A percentile compares a stretch with the other conserved stretches of the same genome.
phyloP scores from a whole-genome alignment of 495 filamentous ascomycete species.

The Cercophora sp. region DNA sequence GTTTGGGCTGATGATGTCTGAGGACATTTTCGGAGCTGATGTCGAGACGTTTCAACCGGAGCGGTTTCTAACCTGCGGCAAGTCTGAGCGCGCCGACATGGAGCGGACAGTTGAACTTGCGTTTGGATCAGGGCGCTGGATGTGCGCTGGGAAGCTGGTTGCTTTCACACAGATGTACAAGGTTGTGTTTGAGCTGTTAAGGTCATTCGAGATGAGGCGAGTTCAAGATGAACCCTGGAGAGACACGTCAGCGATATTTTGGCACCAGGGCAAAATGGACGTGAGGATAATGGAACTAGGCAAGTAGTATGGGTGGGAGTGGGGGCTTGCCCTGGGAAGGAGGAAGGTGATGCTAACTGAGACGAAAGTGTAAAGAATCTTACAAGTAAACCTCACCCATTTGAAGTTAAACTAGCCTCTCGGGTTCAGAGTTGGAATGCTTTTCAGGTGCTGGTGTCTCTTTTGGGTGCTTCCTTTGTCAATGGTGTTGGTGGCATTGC shows the following conservation, averaged over 20 bases:
- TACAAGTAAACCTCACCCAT: too few relatives aligned
- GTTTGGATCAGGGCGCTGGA: constrained; percentile 33
- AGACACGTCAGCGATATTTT: constrained; percentile 1
- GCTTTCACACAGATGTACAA: constrained; percentile 46
- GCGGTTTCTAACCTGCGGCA: constrained; percentile 42
- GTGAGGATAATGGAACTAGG: constrained; percentile 7
- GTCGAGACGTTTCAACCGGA: constrained; percentile 45
- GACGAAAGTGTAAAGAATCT: too few relatives aligned
- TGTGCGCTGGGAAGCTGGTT: constrained; percentile 34
- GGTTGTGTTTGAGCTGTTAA: constrained; percentile 39
- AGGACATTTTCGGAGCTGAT: constrained; percentile 42
- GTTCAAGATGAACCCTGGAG: not conserved
- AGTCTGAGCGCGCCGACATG: constrained; percentile 30
- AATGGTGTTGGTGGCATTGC: too few relatives aligned
- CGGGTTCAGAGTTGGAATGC: too few relatives aligned
- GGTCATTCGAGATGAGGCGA: constrained; percentile 7
- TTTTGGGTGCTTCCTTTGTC: too few relatives aligned
- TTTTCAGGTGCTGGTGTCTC: too few relatives aligned
- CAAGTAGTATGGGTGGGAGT: not conserved
- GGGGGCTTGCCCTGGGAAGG: too few relatives aligned
- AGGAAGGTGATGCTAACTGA: too few relatives aligned
- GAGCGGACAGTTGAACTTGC: constrained; percentile 23
- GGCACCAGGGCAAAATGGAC: constrained; percentile 1
- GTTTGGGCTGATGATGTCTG: constrained; percentile 25
- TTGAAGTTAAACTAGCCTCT: too few relatives aligned